Evolutionary conservation across 192 early-diverging fungal species (phyloP), one percentile per base, ranked within the genome.

Genomic region (Linnemannia exigua): DNA sequence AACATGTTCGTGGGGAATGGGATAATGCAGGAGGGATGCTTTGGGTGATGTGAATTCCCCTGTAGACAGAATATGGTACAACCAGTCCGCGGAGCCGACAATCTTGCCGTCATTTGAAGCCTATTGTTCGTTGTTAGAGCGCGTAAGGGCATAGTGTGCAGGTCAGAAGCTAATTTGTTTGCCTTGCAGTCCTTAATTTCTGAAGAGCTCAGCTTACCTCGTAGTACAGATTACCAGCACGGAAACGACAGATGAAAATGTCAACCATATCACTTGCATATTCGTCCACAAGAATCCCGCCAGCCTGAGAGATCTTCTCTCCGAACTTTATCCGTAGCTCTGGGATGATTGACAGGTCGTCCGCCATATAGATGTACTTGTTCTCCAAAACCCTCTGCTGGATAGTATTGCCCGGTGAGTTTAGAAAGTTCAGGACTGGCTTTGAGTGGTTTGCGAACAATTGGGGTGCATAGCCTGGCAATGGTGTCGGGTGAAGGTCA

Each of bases 61-160:
- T 22, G 83, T 89, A 6, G 71, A 61, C 22, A 94, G 48, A 2
- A 87, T 80, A 70, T 94, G 89, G 8, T 75, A 76, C 5, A 94
- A 54, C 91, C 92, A 94, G 83, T 90, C 88, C 4, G 82, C 61
- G 5, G 88, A 89, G 11, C 52, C 94, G 14, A 94, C 88, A 31
- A 80, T 79, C 76, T 89, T 89, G 14, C 89, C 80, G 44, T 91
- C 87, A 35, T 74, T 74, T 1, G 66, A 76, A 5, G 91, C 89
- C 73, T 87, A 69, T 5, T 19, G 33, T 20, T 44, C 37, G 36
- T 41, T 17, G 5, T 68, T n/a, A n/a, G n/a, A 2, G 9, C n/a
- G 5, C n/a, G 5, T 67, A 33, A 31, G 15, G 41, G 9, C 17
- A n/a, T 20, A 31, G n/a, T 28, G n/a, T 47, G 2, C 4, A 33